These are phyloP conservation scores for Obba rivulosa DNA, from an alignment of 768 basidiomycete species.

Conservation along the genomic window DNA sequence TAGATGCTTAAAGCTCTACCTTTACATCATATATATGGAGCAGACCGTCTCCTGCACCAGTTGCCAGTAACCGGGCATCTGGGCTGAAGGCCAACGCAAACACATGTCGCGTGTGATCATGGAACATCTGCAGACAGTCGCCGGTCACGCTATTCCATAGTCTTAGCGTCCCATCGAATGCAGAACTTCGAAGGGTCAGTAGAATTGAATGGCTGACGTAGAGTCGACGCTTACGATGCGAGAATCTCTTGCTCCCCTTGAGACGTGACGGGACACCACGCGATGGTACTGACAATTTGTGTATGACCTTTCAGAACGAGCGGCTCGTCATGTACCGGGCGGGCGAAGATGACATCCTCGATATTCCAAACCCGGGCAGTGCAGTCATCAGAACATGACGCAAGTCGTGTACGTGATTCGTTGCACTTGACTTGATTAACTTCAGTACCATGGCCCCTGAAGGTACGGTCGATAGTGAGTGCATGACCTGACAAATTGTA, in stretches of 20 bases:
- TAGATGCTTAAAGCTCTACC: slow-evolving; percentile 34
- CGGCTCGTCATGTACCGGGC: slow-evolving; percentile 26
- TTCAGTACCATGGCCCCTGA: slow-evolving; percentile 69
- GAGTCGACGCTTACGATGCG: slow-evolving; percentile 52
- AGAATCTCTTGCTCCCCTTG: slow-evolving; percentile 52
- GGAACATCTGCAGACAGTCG: slow-evolving; percentile 65
- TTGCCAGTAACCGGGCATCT: slow-evolving; percentile 63
- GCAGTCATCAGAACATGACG: slow-evolving; percentile 78
- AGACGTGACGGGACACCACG: slow-evolving; percentile 60
- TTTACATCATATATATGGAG: slow-evolving; percentile 65
- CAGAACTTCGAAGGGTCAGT: slow-evolving; percentile 42
- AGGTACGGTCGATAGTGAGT: not conserved
- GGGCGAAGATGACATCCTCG: slow-evolving; percentile 35
- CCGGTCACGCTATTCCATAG: slow-evolving; percentile 82
- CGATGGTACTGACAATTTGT: slow-evolving; percentile 57
- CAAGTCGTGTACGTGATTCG: slow-evolving; percentile 56
- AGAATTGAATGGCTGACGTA: not conserved
- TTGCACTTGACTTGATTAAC: slow-evolving; percentile 76
- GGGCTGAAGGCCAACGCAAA: slow-evolving; percentile 77
- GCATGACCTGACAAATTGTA: not conserved
- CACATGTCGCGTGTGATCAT: slow-evolving; percentile 65
- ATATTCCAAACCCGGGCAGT: slow-evolving; percentile 77
- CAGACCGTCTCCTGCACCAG: slow-evolving; percentile 77
- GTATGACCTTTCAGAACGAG: slow-evolving; percentile 57
- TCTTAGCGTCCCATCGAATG: slow-evolving; percentile 76